Evolutionary conservation across 2,329 filamentous ascomycete genomes (phyloP).

Genomic region (Thelonectria olida): DNA sequence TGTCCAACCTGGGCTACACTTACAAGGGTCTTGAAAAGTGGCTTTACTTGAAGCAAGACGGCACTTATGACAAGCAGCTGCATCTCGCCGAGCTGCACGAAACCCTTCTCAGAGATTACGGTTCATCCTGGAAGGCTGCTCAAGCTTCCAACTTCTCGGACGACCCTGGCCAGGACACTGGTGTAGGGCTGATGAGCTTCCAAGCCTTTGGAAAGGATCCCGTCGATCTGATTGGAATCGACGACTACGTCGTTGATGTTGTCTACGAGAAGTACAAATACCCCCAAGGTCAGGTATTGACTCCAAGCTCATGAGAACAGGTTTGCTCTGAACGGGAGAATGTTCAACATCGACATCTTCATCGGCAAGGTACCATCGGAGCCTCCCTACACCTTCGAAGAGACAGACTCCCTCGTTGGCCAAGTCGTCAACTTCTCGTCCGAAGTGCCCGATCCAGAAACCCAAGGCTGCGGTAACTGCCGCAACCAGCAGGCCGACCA

Average conservation of each 20-base stretch:
- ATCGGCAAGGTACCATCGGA: background rate
- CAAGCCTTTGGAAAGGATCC: background rate
- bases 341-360: background rate
- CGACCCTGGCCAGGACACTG: too few relatives aligned
- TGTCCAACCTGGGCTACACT: background rate
- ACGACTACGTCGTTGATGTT: constrained; percentile 1
- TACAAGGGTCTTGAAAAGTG: constrained; percentile 1
- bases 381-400: too few relatives aligned
- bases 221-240: background rate
- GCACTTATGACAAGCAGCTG: background rate
- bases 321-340: background rate
- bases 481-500: background rate
- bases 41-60: background rate
- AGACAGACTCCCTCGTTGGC: background rate
- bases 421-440: background rate
- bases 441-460: too few relatives aligned
- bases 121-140: background rate
- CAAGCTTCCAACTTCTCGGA: too few relatives aligned
- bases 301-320: background rate
- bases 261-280: background rate
- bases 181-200: background rate
- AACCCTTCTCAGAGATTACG: background rate
- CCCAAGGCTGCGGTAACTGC: background rate
- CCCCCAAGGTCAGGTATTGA: too few relatives aligned
- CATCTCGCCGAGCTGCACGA: background rate